phyloP scores from a whole-genome alignment of 345 rosid genomes.

The Salix exigua region DNA sequence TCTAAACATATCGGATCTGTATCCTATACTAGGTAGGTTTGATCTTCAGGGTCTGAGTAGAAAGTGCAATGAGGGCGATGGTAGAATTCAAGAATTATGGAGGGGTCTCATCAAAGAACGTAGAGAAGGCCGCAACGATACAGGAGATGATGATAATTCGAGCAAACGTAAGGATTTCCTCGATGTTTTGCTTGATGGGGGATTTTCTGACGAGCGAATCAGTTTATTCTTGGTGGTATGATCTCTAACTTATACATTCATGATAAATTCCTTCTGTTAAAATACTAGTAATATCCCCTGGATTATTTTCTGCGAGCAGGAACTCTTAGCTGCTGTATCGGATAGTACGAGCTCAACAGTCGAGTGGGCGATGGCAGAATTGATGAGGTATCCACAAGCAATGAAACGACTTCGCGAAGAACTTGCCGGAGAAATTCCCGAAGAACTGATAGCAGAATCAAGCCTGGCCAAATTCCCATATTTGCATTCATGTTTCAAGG shows the following conservation, averaged over 20 bases:
- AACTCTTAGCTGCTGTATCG: slow-evolving; percentile 19
- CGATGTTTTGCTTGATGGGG: slow-evolving; percentile 15
- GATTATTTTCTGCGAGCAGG: background rate
- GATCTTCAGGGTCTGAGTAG: slow-evolving; percentile 15
- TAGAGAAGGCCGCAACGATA: background rate
- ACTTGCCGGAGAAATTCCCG: background rate
- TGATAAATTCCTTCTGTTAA: no score
- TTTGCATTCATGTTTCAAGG: slow-evolving; percentile 19
- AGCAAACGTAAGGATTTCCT: slow-evolving; percentile 5
- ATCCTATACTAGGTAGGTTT: slow-evolving; percentile 13
- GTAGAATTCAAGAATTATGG: background rate
- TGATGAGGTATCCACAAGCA: slow-evolving; percentile 6
- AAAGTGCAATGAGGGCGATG: background rate
- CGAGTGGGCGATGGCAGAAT: slow-evolving; percentile 29
- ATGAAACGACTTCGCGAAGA: slow-evolving; percentile 16
- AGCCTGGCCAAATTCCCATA: slow-evolving; percentile 12
- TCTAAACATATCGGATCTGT: slow-evolving; percentile 14
- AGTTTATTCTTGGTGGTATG: slow-evolving; percentile 2
- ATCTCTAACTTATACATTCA: no score
- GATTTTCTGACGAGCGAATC: slow-evolving; percentile 15
- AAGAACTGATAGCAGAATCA: slow-evolving; percentile 5
- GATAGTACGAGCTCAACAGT: slow-evolving; percentile 15
- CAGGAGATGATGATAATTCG: no score
- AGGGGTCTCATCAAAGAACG: slow-evolving; percentile 6
- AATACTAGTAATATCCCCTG: no score